Percentiles rank a stretch among this genome's conserved stretches.
Conservation (phyloP, 169 alveolate genomes). For the Plasmodium malariae region DNA sequence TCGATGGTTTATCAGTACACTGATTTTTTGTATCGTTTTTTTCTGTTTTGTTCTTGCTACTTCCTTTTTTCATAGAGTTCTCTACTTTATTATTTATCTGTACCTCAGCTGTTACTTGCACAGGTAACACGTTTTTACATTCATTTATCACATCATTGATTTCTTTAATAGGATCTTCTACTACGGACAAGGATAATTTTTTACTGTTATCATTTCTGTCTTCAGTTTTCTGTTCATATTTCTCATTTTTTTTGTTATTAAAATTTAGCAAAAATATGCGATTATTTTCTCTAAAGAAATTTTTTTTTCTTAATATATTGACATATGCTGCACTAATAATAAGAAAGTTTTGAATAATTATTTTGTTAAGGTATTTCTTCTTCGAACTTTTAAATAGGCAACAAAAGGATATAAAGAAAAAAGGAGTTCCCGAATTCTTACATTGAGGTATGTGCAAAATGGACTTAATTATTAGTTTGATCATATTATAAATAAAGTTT, state of each 20-base stretch:
- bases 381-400: conserved; percentile 30
- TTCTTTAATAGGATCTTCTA: background rate
- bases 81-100: background rate
- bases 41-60: background rate
- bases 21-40: background rate
- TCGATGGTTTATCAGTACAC: background rate
- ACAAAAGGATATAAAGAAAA: conserved; percentile 74
- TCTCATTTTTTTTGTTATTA: background rate
- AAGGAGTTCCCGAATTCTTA: conserved; percentile 24
- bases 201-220: background rate
- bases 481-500: conserved; percentile 35
- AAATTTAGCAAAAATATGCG: background rate
- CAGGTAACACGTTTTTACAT: background rate
- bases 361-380: conserved; percentile 30
- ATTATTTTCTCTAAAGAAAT: background rate
- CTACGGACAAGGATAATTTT: background rate
- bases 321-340: conserved; percentile 29
- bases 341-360: conserved; percentile 51
- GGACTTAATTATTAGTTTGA: conserved; percentile 41
- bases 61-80: background rate
- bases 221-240: background rate
- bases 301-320: conserved; percentile 4
- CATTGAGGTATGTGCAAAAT: conserved; percentile 19
- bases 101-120: too few relatives aligned
- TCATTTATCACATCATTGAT: background rate